These are phyloP conservation scores for Pythium apleroticum DNA, from an alignment of 352 stramenopile species.

Conservation along the genomic window DNA sequence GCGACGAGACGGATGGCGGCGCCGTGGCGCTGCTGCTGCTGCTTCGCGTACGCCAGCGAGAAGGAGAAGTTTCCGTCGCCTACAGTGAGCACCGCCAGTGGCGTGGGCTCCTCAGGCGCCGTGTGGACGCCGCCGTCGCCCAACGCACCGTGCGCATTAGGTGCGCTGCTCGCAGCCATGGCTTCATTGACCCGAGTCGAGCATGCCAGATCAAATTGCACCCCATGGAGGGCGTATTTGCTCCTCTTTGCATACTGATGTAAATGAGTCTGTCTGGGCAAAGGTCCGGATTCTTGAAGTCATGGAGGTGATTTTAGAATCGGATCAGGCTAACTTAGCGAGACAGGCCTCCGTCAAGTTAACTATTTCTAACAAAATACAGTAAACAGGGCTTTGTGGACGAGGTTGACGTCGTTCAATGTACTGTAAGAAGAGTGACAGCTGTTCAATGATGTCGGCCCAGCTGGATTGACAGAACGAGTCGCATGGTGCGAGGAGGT, in stretches of 20 bases:
- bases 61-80: constrained; percentile 42
- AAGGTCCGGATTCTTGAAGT: neutral
- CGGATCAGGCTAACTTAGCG: neutral
- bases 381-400: neutral
- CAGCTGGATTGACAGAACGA: neutral
- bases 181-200: neutral
- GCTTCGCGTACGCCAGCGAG: constrained; percentile 27
- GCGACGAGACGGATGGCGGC: constrained; percentile 19
- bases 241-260: neutral
- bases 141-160: neutral
- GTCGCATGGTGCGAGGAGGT: neutral
- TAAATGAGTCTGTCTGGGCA: neutral
- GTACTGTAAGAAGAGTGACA: neutral
- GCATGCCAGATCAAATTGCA: neutral
- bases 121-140: neutral
- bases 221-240: constrained; percentile 3
- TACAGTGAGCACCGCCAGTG: constrained; percentile 28
- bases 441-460: neutral
- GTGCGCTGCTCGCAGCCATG: constrained; percentile 7
- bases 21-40: constrained; percentile 9
- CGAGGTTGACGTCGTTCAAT: neutral
- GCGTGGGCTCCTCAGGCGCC: neutral
- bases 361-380: neutral
- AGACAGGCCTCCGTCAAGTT: neutral
- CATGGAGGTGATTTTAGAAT: neutral